Conservation (phyloP, 1,284 basidiomycete species). For the Termitomyces sp. region DNA sequence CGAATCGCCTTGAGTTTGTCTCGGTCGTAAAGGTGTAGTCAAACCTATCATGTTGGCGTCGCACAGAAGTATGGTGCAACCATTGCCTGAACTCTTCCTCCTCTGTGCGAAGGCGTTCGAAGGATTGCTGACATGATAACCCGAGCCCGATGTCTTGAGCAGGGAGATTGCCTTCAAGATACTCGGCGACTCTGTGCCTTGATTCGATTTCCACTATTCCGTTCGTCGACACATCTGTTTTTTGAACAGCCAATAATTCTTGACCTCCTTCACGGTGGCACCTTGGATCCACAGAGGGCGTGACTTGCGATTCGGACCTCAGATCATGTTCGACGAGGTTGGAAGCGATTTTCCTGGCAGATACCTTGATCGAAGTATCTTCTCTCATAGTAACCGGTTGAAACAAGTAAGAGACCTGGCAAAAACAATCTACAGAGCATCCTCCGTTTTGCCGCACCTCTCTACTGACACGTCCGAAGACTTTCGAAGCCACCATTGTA, state of each 20-base stretch:
- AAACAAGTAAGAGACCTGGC: background rate
- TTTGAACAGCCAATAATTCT: too few relatives aligned
- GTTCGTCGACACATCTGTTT: background rate
- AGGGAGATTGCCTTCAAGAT: background rate
- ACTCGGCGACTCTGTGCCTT: background rate
- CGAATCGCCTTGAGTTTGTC: background rate
- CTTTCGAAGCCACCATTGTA: background rate
- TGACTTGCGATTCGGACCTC: background rate
- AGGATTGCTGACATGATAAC: background rate
- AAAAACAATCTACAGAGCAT: background rate
- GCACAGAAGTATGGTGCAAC: background rate
- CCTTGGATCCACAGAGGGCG: background rate
- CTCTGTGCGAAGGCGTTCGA: background rate
- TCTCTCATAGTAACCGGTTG: background rate
- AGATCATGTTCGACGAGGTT: too few relatives aligned
- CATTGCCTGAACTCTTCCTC: slow-evolving; percentile 11
- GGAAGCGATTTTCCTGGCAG: background rate
- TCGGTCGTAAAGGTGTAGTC: background rate
- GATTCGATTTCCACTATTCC: background rate
- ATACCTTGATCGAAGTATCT: background rate
- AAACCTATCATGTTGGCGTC: background rate
- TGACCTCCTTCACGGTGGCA: background rate
- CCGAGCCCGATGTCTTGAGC: background rate
- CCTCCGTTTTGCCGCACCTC: background rate
- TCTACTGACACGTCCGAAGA: too few relatives aligned